Percentiles rank a stretch among this genome's conserved stretches.
These are phyloP conservation scores for Colletotrichum somersetense DNA, from an alignment of 2,329 filamentous ascomycete genomes.

Conservation along the genomic window DNA sequence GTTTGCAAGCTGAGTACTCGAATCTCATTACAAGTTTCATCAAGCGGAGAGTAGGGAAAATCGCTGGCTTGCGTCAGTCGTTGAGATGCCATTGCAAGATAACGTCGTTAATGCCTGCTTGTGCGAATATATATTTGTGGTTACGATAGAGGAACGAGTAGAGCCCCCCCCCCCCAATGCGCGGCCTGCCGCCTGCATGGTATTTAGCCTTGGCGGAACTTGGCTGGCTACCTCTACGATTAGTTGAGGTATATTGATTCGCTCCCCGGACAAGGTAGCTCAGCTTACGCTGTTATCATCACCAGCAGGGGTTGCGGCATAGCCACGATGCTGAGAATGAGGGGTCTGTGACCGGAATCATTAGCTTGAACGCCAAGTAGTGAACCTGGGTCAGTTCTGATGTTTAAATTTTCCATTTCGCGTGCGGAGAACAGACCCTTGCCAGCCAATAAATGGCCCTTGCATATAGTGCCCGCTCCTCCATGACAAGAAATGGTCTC, in stretches of 20 bases:
- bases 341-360: conserved; percentile 2
- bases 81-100: neutral
- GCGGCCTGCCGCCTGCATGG: conserved; percentile 11
- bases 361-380: neutral
- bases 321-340: conserved; percentile 10
- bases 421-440: neutral
- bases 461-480: neutral
- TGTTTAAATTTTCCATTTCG: neutral
- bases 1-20: conserved; percentile 29
- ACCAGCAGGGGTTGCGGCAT: neutral
- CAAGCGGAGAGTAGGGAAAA: conserved; percentile 14
- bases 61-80: neutral
- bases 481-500: neutral
- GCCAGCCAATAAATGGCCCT: neutral
- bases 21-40: conserved; percentile 28
- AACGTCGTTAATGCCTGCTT: neutral
- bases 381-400: neutral
- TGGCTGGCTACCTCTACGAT: neutral
- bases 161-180: too few species aligned
- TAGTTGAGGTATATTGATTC: neutral
- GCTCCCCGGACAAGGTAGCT: neutral
- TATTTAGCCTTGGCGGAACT: conserved; percentile 17
- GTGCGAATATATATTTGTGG: neutral
- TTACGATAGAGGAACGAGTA: too few species aligned
- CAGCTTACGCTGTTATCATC: conserved; percentile 8